These are phyloP conservation scores for Echeveria elegans DNA, from an alignment of 164 flowering plant genomes.

Conservation along the genomic window DNA sequence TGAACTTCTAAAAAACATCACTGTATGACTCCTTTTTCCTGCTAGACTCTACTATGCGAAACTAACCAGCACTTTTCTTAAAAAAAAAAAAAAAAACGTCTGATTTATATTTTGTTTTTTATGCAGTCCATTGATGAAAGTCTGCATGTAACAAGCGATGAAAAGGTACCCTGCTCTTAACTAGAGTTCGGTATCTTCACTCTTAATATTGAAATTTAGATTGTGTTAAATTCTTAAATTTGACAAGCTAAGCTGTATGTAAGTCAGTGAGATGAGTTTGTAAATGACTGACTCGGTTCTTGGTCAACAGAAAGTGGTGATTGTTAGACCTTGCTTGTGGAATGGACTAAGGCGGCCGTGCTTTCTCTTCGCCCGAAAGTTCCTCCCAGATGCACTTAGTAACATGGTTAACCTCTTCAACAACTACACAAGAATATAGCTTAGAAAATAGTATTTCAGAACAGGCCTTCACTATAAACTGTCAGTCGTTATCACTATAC, in stretches of 20 bases:
- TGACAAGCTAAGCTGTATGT: background rate
- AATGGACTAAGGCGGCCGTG: constrained; percentile 10
- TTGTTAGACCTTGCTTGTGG: constrained; percentile 7
- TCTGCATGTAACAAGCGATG: constrained; percentile 7
- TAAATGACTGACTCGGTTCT: background rate
- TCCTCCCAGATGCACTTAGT: background rate
- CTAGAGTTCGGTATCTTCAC: background rate
- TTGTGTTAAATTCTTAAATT: background rate
- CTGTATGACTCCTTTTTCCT: background rate
- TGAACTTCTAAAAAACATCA: constrained; percentile 3
- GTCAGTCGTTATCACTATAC: no score
- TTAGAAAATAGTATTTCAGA: background rate
- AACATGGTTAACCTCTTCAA: constrained; percentile 8
- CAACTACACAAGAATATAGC: constrained; percentile 11
- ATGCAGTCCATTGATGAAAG: constrained; percentile 8
- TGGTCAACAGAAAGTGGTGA: constrained; percentile 4
- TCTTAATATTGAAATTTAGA: no score
- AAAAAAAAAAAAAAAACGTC: background rate
- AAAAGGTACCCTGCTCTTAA: background rate
- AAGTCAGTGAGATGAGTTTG: background rate
- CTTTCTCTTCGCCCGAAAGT: constrained; percentile 8
- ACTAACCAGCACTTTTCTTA: background rate
- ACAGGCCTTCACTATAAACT: background rate
- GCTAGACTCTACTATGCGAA: background rate
- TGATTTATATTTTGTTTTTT: background rate